Percentiles rank a stretch among this genome's conserved stretches.
phyloP scores from a whole-genome alignment of 2,329 filamentous ascomycete genomes.

The Monosporascus sp. region DNA sequence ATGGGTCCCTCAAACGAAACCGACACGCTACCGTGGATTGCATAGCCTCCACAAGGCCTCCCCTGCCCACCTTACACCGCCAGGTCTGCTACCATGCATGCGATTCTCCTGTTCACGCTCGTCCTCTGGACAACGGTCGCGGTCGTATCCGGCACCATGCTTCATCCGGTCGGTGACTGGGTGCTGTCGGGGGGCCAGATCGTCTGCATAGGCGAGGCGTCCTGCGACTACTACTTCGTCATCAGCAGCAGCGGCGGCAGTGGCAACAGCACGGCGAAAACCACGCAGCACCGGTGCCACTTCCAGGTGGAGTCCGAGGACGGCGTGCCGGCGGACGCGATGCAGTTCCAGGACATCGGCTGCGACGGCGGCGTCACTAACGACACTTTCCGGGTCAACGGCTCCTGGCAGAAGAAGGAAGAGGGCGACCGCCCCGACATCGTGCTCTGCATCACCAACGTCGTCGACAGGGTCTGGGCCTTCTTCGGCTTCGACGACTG shows the following conservation, averaged over 20 bases:
- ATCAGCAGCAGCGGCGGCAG: background rate
- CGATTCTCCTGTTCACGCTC: background rate
- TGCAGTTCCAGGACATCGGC: background rate
- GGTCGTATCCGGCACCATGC: background rate
- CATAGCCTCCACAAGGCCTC: no score
- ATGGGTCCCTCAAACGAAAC: no score
- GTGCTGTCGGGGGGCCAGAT: background rate
- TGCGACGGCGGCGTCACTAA: background rate
- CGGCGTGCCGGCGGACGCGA: background rate
- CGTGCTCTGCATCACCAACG: conserved; percentile 3
- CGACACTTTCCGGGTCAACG: conserved; percentile 2
- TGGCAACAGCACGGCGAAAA: background rate
- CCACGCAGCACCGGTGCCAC: background rate
- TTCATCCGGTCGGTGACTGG: background rate
- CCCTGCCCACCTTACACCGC: no score
- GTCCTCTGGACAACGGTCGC: background rate
- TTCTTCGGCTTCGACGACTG: conserved; percentile 4
- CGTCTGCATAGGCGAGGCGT: background rate
- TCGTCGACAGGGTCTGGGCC: background rate
- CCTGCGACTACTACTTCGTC: conserved; percentile 1
- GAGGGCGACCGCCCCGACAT: background rate
- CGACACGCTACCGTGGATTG: no score
- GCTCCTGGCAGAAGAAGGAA: background rate
- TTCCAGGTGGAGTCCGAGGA: background rate
- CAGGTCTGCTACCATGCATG: background rate